A percentile compares a stretch with the other conserved stretches of the same genome.
Evolutionary conservation across 768 basidiomycete genomes (phyloP).

Genomic region (Gautieria morchelliformis): DNA sequence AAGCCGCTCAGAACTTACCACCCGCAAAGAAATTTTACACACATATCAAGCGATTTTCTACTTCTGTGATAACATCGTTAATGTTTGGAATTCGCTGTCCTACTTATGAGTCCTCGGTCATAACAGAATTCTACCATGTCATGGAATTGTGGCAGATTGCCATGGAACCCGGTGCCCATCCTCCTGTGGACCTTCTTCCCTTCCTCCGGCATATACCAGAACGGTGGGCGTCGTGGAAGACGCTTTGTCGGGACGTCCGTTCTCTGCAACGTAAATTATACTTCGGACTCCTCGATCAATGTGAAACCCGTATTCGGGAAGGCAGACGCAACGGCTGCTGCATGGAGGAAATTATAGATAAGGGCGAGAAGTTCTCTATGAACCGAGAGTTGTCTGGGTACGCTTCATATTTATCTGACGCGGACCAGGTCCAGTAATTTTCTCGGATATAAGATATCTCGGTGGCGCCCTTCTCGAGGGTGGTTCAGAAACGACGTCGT

Average conservation of each 20-base stretch:
- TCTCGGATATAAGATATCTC: slow-evolving; percentile 17
- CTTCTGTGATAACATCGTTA: slow-evolving; percentile 23
- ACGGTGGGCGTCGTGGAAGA: slow-evolving; percentile 28
- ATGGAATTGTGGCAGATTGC: slow-evolving; percentile 19
- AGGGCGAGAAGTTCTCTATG: slow-evolving; percentile 17
- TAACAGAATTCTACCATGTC: slow-evolving; percentile 19
- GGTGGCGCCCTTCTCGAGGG: slow-evolving; percentile 24
- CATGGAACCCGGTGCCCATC: slow-evolving; percentile 25
- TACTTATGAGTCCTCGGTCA: slow-evolving; percentile 16
- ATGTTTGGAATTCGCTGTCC: slow-evolving; percentile 25
- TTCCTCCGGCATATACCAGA: slow-evolving; percentile 25
- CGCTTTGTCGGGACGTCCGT: slow-evolving; percentile 14
- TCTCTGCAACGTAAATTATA: slow-evolving; percentile 22
- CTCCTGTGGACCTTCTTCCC: slow-evolving; percentile 28
- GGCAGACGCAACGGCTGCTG: slow-evolving; percentile 22
- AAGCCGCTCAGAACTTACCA: neutral
- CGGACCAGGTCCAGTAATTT: neutral
- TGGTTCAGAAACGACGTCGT: slow-evolving; percentile 24
- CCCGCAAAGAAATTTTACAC: slow-evolving; percentile 19
- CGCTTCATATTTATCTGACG: neutral
- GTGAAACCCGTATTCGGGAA: slow-evolving; percentile 16
- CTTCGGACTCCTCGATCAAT: slow-evolving; percentile 19
- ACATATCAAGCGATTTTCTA: slow-evolving; percentile 22
- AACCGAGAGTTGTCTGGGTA: slow-evolving; percentile 18
- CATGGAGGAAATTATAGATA: slow-evolving; percentile 23